Conservation (phyloP, 805 yeast species). For the Teunomyces gatunensis region DNA sequence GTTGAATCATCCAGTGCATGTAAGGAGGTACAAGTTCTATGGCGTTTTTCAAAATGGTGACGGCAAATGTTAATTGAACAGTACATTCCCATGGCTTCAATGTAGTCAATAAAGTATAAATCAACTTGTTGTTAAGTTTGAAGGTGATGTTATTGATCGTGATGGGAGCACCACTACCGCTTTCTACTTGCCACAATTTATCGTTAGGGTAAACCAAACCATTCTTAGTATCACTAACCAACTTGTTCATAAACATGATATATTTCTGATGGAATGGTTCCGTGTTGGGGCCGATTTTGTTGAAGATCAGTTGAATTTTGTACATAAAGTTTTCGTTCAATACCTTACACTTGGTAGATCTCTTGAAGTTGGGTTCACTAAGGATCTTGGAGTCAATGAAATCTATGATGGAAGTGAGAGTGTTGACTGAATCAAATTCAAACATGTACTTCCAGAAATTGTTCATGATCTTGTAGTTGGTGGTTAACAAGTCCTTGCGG, state of each 20-base stretch:
- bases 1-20: slow-evolving; percentile 49
- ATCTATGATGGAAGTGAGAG: slow-evolving; percentile 39
- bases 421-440: slow-evolving; percentile 48
- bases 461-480: slow-evolving; percentile 53
- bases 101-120: slow-evolving; percentile 58
- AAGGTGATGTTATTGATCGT: slow-evolving; percentile 50
- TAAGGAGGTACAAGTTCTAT: slow-evolving; percentile 79
- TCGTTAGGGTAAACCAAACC: slow-evolving; percentile 50
- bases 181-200: slow-evolving; percentile 43
- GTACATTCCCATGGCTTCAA: slow-evolving; percentile 83
- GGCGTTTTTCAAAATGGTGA: slow-evolving; percentile 47
- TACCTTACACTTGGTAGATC: slow-evolving; percentile 67
- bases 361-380: slow-evolving; percentile 58
- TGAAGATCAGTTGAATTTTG: slow-evolving; percentile 52
- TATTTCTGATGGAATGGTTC: slow-evolving; percentile 32
- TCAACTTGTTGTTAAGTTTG: slow-evolving; percentile 63
- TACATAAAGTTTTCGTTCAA: slow-evolving; percentile 74
- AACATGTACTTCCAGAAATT: slow-evolving; percentile 65
- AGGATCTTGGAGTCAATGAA: slow-evolving; percentile 53
- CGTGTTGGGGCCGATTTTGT: slow-evolving; percentile 18
- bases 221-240: slow-evolving; percentile 48
- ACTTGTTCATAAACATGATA: slow-evolving; percentile 45
- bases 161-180: slow-evolving; percentile 39
- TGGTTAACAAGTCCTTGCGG: slow-evolving; percentile 61
- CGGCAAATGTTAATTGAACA: slow-evolving; percentile 53